Base-by-base conservation (phyloP, 345 rosid genomes). In the Lumnitzera racemosa region DNA sequence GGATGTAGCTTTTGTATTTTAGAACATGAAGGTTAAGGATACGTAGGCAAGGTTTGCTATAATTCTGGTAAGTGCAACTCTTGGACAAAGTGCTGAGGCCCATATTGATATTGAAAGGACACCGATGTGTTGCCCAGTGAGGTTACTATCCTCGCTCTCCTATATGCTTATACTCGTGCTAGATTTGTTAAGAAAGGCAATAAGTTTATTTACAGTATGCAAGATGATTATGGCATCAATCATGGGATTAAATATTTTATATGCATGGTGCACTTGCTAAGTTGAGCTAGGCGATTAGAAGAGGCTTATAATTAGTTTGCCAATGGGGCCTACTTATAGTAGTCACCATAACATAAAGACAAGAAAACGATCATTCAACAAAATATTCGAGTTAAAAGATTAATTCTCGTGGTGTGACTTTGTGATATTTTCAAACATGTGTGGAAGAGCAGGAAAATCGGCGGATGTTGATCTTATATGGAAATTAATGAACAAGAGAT, bases 41-140 rank as follows among this genome's bases (percentile, higher is more conserved):
- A 91, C 85, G 9, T 86, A 78, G 17, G 91, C 90, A 61, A 86
- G 98, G 95, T 86, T 90, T 16, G 81, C 95, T 0, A 89, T 91
- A 5, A 83, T 89, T 56, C 70, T 85, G 72, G 98, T 92, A 27
- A 83, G 80, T 65, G 98, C 95, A 23, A 78, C 78, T 25, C 96
- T 86, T 53, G 98, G 96, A 16, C 64, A 78, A 62, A 82, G 91
- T 62, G 31, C 73, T 49, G 74, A 72, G 58, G 87, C 90, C 90
- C 25, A 77, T 86, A 49, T 65, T 65, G n/a, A 77, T 76, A 56
- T 88, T 63, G 76, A 81, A 58, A 67, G 67, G 51, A 74, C 51
- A 47, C 80, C 72, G 65, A 46, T 52, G 65, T 73, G 53, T 62
- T 13, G 57, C 95, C 96, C 31, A 87, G 88, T 62, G 78, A 75